These are phyloP conservation scores for Mrakia gelida DNA, from an alignment of 768 basidiomycete species.

Conservation along the genomic window DNA sequence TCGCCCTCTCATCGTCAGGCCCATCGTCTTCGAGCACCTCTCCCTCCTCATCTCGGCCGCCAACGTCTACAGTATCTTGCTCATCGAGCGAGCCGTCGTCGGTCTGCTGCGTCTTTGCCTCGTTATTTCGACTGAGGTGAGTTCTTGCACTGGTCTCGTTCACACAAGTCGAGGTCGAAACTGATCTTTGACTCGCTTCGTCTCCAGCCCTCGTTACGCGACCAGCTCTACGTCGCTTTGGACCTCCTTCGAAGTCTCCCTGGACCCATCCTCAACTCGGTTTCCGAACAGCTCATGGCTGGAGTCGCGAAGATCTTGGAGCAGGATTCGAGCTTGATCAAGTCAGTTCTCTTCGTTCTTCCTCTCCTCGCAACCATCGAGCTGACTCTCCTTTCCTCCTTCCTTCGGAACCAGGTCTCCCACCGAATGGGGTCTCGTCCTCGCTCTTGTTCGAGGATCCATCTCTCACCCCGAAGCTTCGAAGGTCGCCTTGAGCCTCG, in stretches of 20 bases:
- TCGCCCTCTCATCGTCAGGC: slow-evolving; percentile 54
- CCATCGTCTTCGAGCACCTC: slow-evolving; percentile 88
- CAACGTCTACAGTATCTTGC: slow-evolving; percentile 75
- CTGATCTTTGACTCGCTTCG: background rate
- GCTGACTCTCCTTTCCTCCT: slow-evolving; percentile 7
- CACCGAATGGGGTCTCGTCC: slow-evolving; percentile 93
- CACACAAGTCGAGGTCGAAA: background rate
- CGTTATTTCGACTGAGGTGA: slow-evolving; percentile 72
- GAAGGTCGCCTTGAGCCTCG: slow-evolving; percentile 72
- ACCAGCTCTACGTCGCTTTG: slow-evolving; percentile 91
- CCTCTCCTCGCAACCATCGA: background rate
- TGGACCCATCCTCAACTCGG: slow-evolving; percentile 65
- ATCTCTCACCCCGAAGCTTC: slow-evolving; percentile 82
- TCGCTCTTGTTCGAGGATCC: slow-evolving; percentile 79
- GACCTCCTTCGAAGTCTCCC: slow-evolving; percentile 82
- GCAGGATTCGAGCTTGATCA: slow-evolving; percentile 66
- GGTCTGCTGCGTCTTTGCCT: slow-evolving; percentile 77
- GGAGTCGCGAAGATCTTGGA: slow-evolving; percentile 77
- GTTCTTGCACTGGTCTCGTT: slow-evolving; percentile 34
- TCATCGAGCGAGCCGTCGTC: slow-evolving; percentile 91
- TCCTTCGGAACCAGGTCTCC: slow-evolving; percentile 56
- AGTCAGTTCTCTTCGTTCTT: slow-evolving; percentile 46
- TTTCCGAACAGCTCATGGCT: slow-evolving; percentile 82
- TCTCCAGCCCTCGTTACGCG: slow-evolving; percentile 68
- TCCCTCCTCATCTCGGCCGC: slow-evolving; percentile 72